These are phyloP conservation scores for Hypoxylon sp. DNA, from an alignment of 2,329 filamentous ascomycete species.

Conservation along the genomic window DNA sequence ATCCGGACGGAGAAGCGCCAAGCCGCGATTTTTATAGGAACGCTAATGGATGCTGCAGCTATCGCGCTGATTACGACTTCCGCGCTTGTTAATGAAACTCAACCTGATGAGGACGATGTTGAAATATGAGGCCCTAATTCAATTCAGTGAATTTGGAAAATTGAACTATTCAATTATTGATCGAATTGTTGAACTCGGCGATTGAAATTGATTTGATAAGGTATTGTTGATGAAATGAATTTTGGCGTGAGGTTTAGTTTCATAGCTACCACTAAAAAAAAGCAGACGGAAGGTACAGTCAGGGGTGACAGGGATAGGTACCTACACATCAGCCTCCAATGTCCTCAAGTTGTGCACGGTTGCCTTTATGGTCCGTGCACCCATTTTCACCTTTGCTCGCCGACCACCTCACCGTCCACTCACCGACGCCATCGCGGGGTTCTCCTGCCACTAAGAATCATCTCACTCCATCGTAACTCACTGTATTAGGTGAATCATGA, in stretches of 20 bases:
- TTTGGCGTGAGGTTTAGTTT: slow-evolving; percentile 23
- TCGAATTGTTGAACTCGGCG: slow-evolving; percentile 16
- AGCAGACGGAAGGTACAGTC: slow-evolving; percentile 27
- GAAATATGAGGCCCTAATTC: slow-evolving; percentile 3
- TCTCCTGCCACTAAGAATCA: neutral
- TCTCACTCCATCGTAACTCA: neutral
- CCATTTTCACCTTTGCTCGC: neutral
- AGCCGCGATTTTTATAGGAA: slow-evolving; percentile 29
- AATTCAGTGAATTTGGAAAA: neutral
- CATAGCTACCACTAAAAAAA: slow-evolving; percentile 32
- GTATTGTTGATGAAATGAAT: slow-evolving; percentile 29
- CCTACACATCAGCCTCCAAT: slow-evolving; percentile 24
- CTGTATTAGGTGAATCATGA: neutral
- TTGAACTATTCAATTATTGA: slow-evolving; percentile 6
- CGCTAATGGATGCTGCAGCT: slow-evolving; percentile 16
- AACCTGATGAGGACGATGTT: neutral
- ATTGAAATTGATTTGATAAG: slow-evolving; percentile 10
- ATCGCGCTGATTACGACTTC: slow-evolving; percentile 5
- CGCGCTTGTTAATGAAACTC: neutral
- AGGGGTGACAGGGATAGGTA: slow-evolving; percentile 29
- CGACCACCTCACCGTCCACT: neutral
- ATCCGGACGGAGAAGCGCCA: slow-evolving; percentile 20
- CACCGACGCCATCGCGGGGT: neutral
- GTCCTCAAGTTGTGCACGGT: slow-evolving; percentile 6
- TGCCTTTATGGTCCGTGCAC: neutral